phyloP scores from a whole-genome alignment of 768 basidiomycete genomes.

The Panus rudis region DNA sequence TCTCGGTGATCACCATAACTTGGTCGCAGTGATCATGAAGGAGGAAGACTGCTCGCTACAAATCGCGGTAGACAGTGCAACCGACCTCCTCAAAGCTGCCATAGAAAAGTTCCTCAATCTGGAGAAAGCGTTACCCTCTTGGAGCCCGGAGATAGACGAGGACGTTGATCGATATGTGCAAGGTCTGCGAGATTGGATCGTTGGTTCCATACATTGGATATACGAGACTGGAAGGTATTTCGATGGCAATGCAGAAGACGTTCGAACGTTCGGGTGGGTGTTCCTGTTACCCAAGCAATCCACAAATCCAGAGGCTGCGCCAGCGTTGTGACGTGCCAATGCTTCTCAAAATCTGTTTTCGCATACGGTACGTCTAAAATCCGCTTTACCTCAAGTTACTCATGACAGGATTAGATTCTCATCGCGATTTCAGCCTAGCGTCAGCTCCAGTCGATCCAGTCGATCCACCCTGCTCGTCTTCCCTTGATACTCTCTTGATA shows the following conservation, averaged over 20 bases:
- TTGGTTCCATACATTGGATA: constrained; percentile 55
- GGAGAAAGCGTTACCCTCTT: constrained; percentile 9
- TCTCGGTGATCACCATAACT: constrained; percentile 31
- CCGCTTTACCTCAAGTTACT: too few species aligned
- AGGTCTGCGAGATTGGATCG: constrained; percentile 49
- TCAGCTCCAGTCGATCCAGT: too few species aligned
- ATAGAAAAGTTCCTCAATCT: constrained; percentile 28
- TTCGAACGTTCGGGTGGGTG: constrained; percentile 57
- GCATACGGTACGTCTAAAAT: too few species aligned
- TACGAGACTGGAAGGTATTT: constrained; percentile 61
- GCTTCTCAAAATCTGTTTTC: too few species aligned
- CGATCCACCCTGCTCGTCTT: too few species aligned
- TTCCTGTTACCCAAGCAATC: constrained; percentile 32
- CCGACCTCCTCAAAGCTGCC: constrained; percentile 31
- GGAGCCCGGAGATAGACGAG: constrained; percentile 11
- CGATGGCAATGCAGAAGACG: constrained; percentile 48
- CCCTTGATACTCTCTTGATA: too few species aligned
- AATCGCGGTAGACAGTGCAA: constrained; percentile 39
- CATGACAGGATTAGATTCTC: too few species aligned
- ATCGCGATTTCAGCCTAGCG: too few species aligned
- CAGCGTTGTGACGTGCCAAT: too few species aligned
- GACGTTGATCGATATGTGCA: constrained; percentile 35
- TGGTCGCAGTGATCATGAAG: constrained; percentile 43
- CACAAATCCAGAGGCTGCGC: too few species aligned
- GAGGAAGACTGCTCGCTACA: constrained; percentile 40